Conservation (phyloP, 139 green algal genomes). For the Astrephomene gubernaculifera region DNA sequence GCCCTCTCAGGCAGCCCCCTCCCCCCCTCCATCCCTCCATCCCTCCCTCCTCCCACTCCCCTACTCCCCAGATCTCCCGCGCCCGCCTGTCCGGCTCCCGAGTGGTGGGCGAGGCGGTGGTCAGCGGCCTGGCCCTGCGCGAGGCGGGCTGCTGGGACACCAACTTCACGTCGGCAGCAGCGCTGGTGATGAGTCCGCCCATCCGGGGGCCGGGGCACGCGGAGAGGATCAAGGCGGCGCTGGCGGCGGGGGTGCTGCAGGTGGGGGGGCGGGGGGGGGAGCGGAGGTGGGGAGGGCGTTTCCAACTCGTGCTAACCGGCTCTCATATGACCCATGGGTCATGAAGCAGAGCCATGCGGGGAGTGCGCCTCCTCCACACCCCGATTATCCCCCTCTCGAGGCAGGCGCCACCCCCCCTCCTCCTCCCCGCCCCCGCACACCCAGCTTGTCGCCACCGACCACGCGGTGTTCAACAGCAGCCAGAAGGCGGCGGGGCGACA, state of each 20-base stretch:
- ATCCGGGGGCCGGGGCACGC: conserved; percentile 77
- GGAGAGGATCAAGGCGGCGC: background rate
- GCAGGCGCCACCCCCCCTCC: background rate
- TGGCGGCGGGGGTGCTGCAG: conserved; percentile 37
- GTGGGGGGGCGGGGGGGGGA: conserved; percentile 20
- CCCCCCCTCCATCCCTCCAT: background rate
- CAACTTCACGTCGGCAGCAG: conserved; percentile 83
- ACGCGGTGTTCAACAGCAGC: conserved; percentile 92
- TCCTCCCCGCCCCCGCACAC: background rate
- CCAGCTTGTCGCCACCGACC: conserved; percentile 89
- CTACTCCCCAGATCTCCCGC: conserved; percentile 53
- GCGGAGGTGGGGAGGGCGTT: conserved; percentile 8
- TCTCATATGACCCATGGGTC: too few species aligned
- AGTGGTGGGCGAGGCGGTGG: conserved; percentile 88
- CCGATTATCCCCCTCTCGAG: background rate
- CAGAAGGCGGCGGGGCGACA: conserved; percentile 87
- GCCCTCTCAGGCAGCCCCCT: background rate
- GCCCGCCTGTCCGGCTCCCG: conserved; percentile 72
- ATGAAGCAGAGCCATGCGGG: background rate
- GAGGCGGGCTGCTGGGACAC: conserved; percentile 80
- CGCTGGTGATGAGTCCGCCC: conserved; percentile 95
- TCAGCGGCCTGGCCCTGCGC: conserved; percentile 81
- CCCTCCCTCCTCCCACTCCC: background rate
- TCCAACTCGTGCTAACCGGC: too few species aligned
- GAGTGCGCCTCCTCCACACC: background rate